These are phyloP conservation scores for Claviceps africana DNA, from an alignment of 2,329 filamentous ascomycete species.

Conservation along the genomic window DNA sequence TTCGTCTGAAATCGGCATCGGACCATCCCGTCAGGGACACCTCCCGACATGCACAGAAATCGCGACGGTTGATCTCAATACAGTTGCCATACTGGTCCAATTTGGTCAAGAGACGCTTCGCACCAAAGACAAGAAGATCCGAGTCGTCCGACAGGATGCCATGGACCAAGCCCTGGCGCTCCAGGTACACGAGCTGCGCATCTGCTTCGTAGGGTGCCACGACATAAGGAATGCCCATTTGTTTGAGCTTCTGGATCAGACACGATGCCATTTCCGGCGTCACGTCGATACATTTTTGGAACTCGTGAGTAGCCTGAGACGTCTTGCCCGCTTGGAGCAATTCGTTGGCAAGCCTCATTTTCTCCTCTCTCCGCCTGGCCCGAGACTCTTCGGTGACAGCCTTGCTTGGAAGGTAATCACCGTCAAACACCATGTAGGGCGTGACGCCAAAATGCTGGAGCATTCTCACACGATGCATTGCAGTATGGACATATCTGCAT, in stretches of 20 bases:
- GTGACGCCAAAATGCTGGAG: conserved; percentile 82
- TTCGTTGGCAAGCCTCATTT: conserved; percentile 61
- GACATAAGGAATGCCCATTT: conserved; percentile 65
- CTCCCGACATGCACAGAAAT: conserved; percentile 81
- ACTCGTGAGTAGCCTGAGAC: conserved; percentile 66
- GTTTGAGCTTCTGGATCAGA: conserved; percentile 84
- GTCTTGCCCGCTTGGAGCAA: conserved; percentile 69
- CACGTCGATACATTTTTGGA: conserved; percentile 91
- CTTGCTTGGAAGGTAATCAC: conserved; percentile 89
- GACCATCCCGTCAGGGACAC: conserved; percentile 85
- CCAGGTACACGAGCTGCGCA: conserved; percentile 88
- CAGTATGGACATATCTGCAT: conserved; percentile 72
- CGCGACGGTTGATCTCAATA: conserved; percentile 75
- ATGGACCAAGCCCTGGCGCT: conserved; percentile 67
- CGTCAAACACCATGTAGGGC: conserved; percentile 94
- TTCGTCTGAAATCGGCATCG: conserved; percentile 77
- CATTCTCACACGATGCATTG: conserved; percentile 85
- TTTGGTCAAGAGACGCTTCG: conserved; percentile 81
- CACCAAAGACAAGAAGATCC: conserved; percentile 88
- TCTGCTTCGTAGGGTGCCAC: conserved; percentile 97
- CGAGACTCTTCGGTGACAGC: conserved; percentile 70
- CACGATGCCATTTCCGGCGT: conserved; percentile 90
- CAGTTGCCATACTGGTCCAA: conserved; percentile 88
- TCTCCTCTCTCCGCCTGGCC: conserved; percentile 60
- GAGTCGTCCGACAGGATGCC: conserved; percentile 95